Percentiles rank a stretch among this genome's conserved stretches.
Conservation (phyloP, 2,329 filamentous ascomycete species). For the Zelopaecilomyces penicillatus region DNA sequence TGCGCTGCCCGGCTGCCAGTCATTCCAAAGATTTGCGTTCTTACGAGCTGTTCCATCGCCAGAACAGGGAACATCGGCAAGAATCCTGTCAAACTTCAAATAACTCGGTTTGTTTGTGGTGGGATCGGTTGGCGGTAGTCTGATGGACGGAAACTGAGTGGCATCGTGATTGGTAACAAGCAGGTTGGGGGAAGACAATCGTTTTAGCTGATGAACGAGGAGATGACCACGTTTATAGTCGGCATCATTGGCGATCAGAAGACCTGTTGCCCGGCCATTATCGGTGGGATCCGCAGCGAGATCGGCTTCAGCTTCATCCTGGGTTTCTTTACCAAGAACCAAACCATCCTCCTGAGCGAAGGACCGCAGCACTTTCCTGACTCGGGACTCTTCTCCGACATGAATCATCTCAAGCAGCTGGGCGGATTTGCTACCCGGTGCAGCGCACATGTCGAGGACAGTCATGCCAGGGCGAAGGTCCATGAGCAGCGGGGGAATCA, state of each 20-base stretch:
- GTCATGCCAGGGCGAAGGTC: constrained; percentile 87
- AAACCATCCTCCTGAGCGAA: constrained; percentile 54
- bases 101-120: constrained; percentile 56
- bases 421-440: constrained; percentile 92
- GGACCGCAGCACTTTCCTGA: constrained; percentile 60
- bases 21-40: constrained; percentile 89
- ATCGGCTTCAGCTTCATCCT: constrained; percentile 40
- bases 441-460: constrained; percentile 91
- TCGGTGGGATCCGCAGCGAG: constrained; percentile 57
- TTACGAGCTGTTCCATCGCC: constrained; percentile 92
- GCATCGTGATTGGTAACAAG: constrained; percentile 98
- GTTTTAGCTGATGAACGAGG: constrained; percentile 96
- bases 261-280: constrained; percentile 78
- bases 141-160: constrained; percentile 88
- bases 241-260: constrained; percentile 90
- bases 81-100: constrained; percentile 91
- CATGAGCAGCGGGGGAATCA: constrained; percentile 94
- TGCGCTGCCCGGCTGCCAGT: constrained; percentile 83
- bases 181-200: constrained; percentile 89
- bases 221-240: constrained; percentile 97
- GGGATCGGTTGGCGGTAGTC: constrained; percentile 55
- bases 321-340: constrained; percentile 39
- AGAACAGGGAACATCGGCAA: constrained; percentile 94
- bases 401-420: constrained; percentile 95
- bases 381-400: constrained; percentile 79